These are phyloP conservation scores for Lactarius indigo DNA, from an alignment of 768 basidiomycete species.

Conservation along the genomic window DNA sequence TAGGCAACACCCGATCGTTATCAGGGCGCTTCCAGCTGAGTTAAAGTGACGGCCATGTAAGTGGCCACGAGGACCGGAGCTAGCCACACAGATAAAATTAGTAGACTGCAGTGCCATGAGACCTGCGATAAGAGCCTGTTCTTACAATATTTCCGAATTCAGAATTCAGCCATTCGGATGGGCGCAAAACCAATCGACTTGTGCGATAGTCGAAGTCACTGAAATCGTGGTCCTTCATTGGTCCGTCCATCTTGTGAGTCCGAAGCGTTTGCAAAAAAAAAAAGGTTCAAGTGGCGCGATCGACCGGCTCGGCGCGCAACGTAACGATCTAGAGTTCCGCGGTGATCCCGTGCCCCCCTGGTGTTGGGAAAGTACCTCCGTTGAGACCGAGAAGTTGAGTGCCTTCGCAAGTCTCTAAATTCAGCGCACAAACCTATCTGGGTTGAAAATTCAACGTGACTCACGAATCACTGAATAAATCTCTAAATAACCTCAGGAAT, in stretches of 20 bases:
- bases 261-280: background rate
- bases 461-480: background rate
- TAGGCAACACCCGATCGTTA: too few species aligned
- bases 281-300: background rate
- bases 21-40: background rate
- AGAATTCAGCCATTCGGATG: too few species aligned
- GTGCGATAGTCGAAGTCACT: background rate
- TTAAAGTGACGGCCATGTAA: too few species aligned
- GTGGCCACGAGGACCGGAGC: background rate
- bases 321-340: background rate
- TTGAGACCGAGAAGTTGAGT: background rate
- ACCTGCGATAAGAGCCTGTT: background rate
- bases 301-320: background rate
- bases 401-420: background rate
- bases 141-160: background rate
- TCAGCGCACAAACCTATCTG: background rate
- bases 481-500: background rate
- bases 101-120: background rate
- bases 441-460: background rate
- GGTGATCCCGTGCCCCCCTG: background rate
- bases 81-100: background rate
- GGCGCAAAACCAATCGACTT: background rate
- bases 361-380: too few species aligned
- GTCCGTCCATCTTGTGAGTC: too few species aligned
- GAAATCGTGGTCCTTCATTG: too few species aligned